These are phyloP conservation scores for Gremmenia infestans DNA, from an alignment of 2,329 filamentous ascomycete species.

Conservation along the genomic window DNA sequence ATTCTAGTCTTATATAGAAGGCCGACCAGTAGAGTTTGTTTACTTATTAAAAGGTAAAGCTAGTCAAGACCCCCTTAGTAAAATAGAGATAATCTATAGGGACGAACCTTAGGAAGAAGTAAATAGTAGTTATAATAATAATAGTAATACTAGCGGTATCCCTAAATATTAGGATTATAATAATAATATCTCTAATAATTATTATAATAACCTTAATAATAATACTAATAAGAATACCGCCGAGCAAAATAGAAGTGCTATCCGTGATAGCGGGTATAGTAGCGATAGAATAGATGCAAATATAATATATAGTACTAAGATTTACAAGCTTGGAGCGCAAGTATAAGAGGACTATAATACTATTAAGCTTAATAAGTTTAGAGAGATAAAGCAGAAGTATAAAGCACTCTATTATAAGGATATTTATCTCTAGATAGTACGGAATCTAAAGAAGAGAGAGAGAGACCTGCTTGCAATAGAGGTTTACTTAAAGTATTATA, in stretches of 20 bases:
- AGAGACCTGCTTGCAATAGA: conserved; percentile 23
- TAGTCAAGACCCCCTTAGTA: conserved; percentile 18
- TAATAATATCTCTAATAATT: conserved; percentile 5
- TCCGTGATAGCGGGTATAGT: not conserved
- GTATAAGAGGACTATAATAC: conserved; percentile 7
- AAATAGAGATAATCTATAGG: too few relatives aligned
- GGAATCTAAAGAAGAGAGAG: conserved; percentile 16
- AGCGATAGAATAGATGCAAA: not conserved
- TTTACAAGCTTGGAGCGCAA: conserved; percentile 7
- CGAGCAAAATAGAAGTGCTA: conserved; percentile 1
- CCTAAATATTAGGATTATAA: conserved; percentile 5
- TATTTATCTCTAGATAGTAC: conserved; percentile 20
- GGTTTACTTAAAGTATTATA: conserved; percentile 18
- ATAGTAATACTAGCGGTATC: too few relatives aligned
- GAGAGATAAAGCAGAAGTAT: conserved; percentile 6
- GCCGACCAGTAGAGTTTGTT: conserved; percentile 24
- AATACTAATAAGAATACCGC: too few relatives aligned
- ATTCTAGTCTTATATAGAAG: conserved; percentile 23
- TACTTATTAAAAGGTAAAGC: conserved; percentile 23
- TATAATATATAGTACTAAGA: not conserved
- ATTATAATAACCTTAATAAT: too few relatives aligned
- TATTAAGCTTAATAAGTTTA: conserved; percentile 7
- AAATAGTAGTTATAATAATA: too few relatives aligned
- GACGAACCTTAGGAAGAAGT: too few relatives aligned
- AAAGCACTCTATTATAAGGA: conserved; percentile 22